Evolutionary conservation across 805 yeast genomes (phyloP).

Genomic region (Candida peoriensis): DNA sequence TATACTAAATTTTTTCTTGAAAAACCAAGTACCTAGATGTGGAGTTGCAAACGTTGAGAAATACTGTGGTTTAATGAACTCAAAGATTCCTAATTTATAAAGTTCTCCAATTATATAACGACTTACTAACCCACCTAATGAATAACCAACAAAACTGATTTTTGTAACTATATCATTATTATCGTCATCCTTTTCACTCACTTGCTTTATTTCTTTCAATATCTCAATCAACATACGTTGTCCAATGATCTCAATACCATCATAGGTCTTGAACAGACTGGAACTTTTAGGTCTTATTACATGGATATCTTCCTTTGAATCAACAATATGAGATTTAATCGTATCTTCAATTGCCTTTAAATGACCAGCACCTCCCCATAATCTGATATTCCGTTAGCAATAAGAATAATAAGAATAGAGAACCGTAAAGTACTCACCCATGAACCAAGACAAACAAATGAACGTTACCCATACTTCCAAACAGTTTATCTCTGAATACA

Average conservation of each 20-base stretch:
- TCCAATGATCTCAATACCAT: constrained; percentile 74
- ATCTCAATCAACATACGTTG: constrained; percentile 68
- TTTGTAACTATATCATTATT: constrained; percentile 33
- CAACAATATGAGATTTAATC: constrained; percentile 32
- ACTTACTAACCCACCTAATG: constrained; percentile 82
- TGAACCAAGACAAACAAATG: constrained; percentile 73
- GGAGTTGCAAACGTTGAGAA: constrained; percentile 77
- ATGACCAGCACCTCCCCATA: constrained; percentile 67
- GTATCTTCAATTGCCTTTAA: constrained; percentile 42
- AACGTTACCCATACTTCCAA: constrained; percentile 13
- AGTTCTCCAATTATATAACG: constrained; percentile 77
- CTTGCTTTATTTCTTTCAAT: constrained; percentile 34
- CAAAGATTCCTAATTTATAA: constrained; percentile 50
- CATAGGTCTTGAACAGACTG: constrained; percentile 72
- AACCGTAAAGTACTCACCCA: constrained; percentile 43
- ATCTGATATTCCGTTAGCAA: constrained; percentile 17
- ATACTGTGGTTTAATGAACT: constrained; percentile 51
- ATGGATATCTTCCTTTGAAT: constrained; percentile 37
- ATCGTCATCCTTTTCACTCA: constrained; percentile 28
- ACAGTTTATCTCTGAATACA: neutral
- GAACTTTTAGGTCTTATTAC: constrained; percentile 54
- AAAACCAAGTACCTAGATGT: constrained; percentile 58
- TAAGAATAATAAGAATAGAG: neutral
- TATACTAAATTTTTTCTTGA: constrained; percentile 29
- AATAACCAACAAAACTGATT: constrained; percentile 80